A percentile compares a stretch with the other conserved stretches of the same genome.
Evolutionary conservation across 2,329 filamentous ascomycete species (phyloP).

Genomic region (Colletotrichum spinosum): DNA sequence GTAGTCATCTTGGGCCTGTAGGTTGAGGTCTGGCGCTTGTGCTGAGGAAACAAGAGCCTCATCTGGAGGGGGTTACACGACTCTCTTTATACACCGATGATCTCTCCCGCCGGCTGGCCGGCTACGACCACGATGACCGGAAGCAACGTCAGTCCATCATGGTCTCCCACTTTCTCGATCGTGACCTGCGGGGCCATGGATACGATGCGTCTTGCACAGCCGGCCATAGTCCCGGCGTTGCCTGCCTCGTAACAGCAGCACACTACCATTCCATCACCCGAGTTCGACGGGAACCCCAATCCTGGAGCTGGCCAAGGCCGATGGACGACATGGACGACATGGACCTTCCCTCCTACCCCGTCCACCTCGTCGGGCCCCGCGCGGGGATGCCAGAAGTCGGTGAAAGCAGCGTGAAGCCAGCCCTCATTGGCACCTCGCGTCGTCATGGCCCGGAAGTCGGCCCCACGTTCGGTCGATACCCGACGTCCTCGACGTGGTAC

Average conservation of each 20-base stretch:
- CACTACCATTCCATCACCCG: background rate
- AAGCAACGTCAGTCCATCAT: slow-evolving; percentile 19
- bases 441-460: slow-evolving; percentile 27
- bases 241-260: background rate
- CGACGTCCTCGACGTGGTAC: slow-evolving; percentile 8
- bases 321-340: background rate
- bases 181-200: background rate
- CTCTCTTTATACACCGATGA: slow-evolving; percentile 26
- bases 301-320: slow-evolving; percentile 1
- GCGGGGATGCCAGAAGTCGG: slow-evolving; percentile 12
- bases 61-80: slow-evolving; percentile 6
- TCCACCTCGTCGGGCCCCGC: slow-evolving; percentile 7
- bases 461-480: slow-evolving; percentile 19
- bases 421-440: slow-evolving; percentile 13
- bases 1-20: slow-evolving; percentile 37
- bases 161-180: slow-evolving; percentile 5
- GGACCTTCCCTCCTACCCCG: slow-evolving; percentile 2
- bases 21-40: slow-evolving; percentile 30
- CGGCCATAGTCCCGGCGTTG: background rate
- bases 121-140: background rate
- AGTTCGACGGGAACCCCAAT: slow-evolving; percentile 1
- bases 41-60: slow-evolving; percentile 13
- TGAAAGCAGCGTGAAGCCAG: slow-evolving; percentile 13
- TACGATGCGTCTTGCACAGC: background rate
- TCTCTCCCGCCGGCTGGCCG: background rate